Conservation (phyloP, 129 eudicot genomes). For the Flaveria brownii region DNA sequence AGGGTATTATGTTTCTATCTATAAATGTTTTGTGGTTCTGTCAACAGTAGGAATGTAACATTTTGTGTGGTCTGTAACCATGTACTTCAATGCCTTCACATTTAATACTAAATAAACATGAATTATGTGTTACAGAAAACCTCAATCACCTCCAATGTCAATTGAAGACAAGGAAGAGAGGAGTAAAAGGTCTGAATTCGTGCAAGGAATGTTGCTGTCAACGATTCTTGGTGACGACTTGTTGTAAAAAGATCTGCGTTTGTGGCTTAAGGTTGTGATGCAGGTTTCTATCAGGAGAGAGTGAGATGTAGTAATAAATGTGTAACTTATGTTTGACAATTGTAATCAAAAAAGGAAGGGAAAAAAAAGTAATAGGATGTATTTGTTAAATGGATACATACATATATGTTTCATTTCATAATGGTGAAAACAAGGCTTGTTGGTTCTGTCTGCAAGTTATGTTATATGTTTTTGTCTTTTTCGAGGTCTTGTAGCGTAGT, state of each 20-base stretch:
- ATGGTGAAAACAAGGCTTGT: constrained; percentile 1
- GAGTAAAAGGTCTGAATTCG: constrained; percentile 69
- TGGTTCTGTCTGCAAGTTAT: not conserved
- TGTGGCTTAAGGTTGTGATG: not conserved
- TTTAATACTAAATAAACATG: not conserved
- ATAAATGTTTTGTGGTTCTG: not conserved
- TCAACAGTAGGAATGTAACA: not conserved
- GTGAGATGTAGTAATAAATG: constrained; percentile 25
- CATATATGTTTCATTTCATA: not conserved
- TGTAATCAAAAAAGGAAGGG: constrained; percentile 18
- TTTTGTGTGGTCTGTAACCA: not conserved
- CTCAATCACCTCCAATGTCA: constrained; percentile 60
- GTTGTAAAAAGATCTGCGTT: constrained; percentile 27
- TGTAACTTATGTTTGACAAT: constrained; percentile 28
- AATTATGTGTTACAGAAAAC: constrained; percentile 44
- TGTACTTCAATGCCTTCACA: not conserved
- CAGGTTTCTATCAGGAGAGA: not conserved
- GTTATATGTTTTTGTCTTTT: not conserved
- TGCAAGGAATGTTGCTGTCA: constrained; percentile 73
- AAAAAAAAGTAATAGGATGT: constrained; percentile 9
- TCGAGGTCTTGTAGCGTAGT: not conserved
- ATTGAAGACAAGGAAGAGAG: constrained; percentile 80
- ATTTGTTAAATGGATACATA: constrained; percentile 24
- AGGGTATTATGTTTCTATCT: not conserved
- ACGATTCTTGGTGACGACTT: constrained; percentile 60